Percentiles rank a stretch among this genome's conserved stretches.
These are phyloP conservation scores for Exophiala phaeomuriformis DNA, from an alignment of 2,329 filamentous ascomycete genomes.

Conservation along the genomic window DNA sequence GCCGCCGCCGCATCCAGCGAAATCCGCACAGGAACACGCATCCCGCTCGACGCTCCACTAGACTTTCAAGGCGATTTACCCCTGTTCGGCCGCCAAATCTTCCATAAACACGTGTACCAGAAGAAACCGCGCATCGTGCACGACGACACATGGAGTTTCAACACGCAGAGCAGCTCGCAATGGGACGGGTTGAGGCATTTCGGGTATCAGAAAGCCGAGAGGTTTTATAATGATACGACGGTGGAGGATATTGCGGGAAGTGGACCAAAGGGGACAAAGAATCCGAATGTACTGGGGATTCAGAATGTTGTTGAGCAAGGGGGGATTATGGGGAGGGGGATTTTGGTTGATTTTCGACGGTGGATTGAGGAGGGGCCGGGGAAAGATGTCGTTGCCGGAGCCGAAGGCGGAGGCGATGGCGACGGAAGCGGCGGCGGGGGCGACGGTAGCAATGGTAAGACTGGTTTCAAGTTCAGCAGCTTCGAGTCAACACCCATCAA, in stretches of 20 bases:
- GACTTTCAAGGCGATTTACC: constrained; percentile 33
- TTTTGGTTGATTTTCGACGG: constrained; percentile 42
- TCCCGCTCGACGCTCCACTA: constrained; percentile 33
- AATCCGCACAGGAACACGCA: constrained; percentile 36
- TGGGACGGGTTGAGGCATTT: constrained; percentile 29
- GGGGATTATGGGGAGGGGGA: constrained; percentile 42
- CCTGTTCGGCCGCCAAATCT: constrained; percentile 32
- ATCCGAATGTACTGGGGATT: constrained; percentile 24
- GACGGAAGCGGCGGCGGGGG: no score
- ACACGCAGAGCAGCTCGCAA: constrained; percentile 27
- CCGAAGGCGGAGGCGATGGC: no score
- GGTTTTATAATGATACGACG: constrained; percentile 28
- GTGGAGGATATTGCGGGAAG: constrained; percentile 26
- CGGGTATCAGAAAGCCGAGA: constrained; percentile 24
- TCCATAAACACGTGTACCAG: constrained; percentile 30
- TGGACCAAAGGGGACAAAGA: constrained; percentile 8
- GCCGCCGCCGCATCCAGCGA: constrained; percentile 38
- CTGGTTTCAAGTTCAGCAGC: constrained; percentile 19
- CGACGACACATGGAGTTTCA: constrained; percentile 28
- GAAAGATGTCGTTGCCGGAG: constrained; percentile 3
- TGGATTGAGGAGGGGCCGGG: constrained; percentile 36
- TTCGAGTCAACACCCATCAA: constrained; percentile 35
- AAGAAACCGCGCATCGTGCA: constrained; percentile 27
- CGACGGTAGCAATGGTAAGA: not conserved
- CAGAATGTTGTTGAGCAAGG: constrained; percentile 34